These are phyloP conservation scores for Solanum virginianum DNA, from an alignment of 257 asterid genomes.

Conservation along the genomic window DNA sequence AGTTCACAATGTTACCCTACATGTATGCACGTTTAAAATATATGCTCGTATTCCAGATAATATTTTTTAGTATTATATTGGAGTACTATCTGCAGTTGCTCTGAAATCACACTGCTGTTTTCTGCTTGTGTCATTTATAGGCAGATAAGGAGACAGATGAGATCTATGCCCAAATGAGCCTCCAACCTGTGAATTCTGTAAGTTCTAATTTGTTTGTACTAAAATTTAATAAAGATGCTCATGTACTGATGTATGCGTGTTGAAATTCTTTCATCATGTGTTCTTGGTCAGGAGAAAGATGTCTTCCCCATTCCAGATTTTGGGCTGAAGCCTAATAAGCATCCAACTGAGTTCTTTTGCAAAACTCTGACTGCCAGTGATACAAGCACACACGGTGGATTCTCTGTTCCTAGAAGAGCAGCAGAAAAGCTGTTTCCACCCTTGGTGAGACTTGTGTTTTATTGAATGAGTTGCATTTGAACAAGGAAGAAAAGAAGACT, in stretches of 20 bases:
- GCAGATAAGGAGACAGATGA: constrained; percentile 96
- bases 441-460: constrained; percentile 29
- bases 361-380: constrained; percentile 94
- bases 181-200: constrained; percentile 83
- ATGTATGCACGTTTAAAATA: constrained; percentile 26
- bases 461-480: background rate
- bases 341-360: constrained; percentile 92
- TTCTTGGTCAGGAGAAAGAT: constrained; percentile 63
- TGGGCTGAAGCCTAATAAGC: constrained; percentile 63
- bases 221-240: background rate
- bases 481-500: background rate
- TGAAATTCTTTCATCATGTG: background rate
- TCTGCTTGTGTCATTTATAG: constrained; percentile 11
- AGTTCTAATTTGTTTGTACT: constrained; percentile 3
- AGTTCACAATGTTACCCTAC: constrained; percentile 82
- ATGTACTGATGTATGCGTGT: background rate
- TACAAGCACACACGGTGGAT: constrained; percentile 97
- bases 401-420: constrained; percentile 93
- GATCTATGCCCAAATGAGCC: constrained; percentile 93
- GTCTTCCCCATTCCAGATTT: constrained; percentile 78
- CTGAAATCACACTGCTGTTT: background rate
- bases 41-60: background rate
- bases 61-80: background rate
- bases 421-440: constrained; percentile 94
- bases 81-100: background rate